Evolutionary conservation across 2,329 filamentous ascomycete species (phyloP).

Genomic region (Calonectria fujianensis): DNA sequence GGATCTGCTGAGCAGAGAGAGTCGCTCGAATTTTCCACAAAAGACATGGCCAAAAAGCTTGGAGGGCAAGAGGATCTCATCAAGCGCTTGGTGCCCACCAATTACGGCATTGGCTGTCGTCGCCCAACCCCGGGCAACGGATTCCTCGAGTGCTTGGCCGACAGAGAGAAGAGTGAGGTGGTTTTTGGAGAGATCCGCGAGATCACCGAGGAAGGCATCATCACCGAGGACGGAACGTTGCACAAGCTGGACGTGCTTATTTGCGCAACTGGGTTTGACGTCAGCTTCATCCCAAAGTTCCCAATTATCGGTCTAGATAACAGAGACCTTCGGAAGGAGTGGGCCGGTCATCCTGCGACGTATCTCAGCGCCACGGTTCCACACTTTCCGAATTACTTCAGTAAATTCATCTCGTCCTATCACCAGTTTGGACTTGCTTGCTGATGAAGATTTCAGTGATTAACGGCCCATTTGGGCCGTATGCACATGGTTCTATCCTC

Average conservation of each 20-base stretch:
- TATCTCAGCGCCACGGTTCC: conserved; percentile 6
- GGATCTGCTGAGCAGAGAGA: background rate
- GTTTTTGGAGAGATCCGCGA: background rate
- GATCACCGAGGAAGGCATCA: conserved; percentile 9
- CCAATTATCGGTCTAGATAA: conserved; percentile 4
- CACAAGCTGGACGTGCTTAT: conserved; percentile 8
- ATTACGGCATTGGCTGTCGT: background rate
- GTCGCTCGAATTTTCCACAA: background rate
- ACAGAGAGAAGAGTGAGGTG: background rate
- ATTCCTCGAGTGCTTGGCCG: conserved; percentile 7
- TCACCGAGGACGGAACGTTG: background rate
- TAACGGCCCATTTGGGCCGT: conserved; percentile 4
- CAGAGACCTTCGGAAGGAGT: conserved; percentile 2
- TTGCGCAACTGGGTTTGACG: conserved; percentile 13
- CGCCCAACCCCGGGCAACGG: conserved; percentile 11
- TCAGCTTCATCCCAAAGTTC: conserved; percentile 14
- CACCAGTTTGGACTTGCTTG: too few species aligned
- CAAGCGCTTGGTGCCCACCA: background rate
- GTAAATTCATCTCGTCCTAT: background rate
- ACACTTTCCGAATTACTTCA: conserved; percentile 7
- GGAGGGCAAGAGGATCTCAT: background rate
- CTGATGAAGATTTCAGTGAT: background rate
- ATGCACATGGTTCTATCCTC: conserved; percentile 14
- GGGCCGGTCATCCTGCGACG: conserved; percentile 2
- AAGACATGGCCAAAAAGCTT: conserved; percentile 17